Evolutionary conservation across 1,284 basidiomycete species (phyloP).

Genomic region (Leucoagaricus sp.): DNA sequence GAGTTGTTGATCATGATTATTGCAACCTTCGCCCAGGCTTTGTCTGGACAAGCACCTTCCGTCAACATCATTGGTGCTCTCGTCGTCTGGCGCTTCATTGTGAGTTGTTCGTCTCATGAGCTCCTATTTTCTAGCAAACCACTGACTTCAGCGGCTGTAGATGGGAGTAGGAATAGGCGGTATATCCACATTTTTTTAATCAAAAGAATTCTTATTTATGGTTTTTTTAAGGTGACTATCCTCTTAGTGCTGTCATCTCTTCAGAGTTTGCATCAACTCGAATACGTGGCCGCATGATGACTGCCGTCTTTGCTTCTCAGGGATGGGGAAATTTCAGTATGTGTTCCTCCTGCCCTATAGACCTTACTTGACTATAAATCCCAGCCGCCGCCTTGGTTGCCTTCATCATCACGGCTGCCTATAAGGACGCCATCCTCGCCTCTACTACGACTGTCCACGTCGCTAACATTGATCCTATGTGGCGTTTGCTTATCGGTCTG

Average conservation of each 20-base stretch:
- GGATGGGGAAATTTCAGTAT: conserved; percentile 71
- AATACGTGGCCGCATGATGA: conserved; percentile 75
- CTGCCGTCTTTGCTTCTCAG: conserved; percentile 67
- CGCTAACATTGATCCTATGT: conserved; percentile 58
- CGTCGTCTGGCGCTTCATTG: conserved; percentile 68
- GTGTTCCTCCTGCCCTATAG: conserved; percentile 17
- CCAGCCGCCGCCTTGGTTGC: conserved; percentile 70
- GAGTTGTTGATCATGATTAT: conserved; percentile 74
- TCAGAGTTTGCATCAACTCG: conserved; percentile 79
- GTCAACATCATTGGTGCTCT: conserved; percentile 73
- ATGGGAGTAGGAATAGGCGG: no score
- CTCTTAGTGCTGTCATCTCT: conserved; percentile 64
- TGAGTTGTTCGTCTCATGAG: no score
- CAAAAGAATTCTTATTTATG: no score
- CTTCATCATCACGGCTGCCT: conserved; percentile 67
- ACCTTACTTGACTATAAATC: neutral
- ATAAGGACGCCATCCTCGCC: conserved; percentile 61
- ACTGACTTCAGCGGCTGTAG: conserved; percentile 13
- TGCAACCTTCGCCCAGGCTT: conserved; percentile 61
- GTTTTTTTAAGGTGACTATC: conserved; percentile 79
- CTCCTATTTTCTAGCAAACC: no score
- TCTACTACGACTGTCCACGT: conserved; percentile 43
- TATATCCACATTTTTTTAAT: no score
- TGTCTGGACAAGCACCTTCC: conserved; percentile 59
- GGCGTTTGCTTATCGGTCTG: conserved; percentile 73